Evolutionary conservation across 257 asterid species (phyloP).

Genomic region (Salvia rosmarinus): DNA sequence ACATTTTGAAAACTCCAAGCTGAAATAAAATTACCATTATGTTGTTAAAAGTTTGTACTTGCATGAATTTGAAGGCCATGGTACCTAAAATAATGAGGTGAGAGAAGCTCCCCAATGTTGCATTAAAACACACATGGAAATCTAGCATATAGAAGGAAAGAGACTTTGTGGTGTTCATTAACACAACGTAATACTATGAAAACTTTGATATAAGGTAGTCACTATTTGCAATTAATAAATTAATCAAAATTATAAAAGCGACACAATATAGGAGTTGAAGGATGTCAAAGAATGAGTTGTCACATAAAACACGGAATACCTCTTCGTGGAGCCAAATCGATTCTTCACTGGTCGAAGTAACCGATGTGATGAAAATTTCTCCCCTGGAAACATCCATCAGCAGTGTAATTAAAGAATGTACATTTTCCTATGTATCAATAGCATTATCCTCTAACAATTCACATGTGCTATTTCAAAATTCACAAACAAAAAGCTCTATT

Average conservation of each 20-base stretch:
- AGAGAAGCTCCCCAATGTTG: conserved; percentile 15
- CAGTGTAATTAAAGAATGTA: conserved; percentile 9
- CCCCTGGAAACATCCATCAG: conserved; percentile 65
- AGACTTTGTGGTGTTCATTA: conserved; percentile 7
- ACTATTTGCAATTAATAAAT: no score
- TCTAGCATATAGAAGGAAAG: conserved; percentile 18
- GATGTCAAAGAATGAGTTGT: background rate
- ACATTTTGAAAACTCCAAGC: conserved; percentile 96
- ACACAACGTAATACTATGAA: background rate
- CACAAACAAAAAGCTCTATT: conserved; percentile 24
- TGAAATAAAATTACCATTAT: conserved; percentile 43
- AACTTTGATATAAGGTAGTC: no score
- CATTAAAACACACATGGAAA: conserved; percentile 13
- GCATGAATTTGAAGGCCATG: conserved; percentile 13
- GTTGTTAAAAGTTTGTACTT: conserved; percentile 27
- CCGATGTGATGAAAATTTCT: conserved; percentile 80
- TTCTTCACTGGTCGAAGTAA: conserved; percentile 89
- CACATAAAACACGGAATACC: conserved; percentile 50
- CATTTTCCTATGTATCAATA: background rate
- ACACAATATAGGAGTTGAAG: background rate
- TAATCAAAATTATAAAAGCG: conserved; percentile 8
- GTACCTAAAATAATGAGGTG: conserved; percentile 9
- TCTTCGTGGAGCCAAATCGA: conserved; percentile 98
- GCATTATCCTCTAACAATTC: background rate
- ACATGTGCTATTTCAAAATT: background rate